A percentile compares a stretch with the other conserved stretches of the same genome.
These are phyloP conservation scores for Lolium perenne DNA, from an alignment of 176 grass and related monocot species.

Conservation along the genomic window DNA sequence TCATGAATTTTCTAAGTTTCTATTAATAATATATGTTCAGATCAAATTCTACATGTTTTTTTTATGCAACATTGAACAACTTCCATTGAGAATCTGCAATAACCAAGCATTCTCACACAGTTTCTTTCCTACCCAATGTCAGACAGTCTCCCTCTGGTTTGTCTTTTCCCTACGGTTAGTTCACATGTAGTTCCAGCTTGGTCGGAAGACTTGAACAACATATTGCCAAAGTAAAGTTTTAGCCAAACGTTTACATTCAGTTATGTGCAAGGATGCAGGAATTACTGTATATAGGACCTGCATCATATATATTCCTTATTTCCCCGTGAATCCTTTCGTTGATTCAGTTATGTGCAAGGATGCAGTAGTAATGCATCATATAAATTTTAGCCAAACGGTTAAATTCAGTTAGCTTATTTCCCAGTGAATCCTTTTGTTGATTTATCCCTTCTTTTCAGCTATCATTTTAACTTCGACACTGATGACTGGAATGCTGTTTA, in stretches of 20 bases:
- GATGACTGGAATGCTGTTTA: slow-evolving; percentile 83
- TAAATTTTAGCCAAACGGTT: too few relatives aligned
- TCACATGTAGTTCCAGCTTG: background rate
- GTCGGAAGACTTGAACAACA: background rate
- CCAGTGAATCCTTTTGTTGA: slow-evolving; percentile 22
- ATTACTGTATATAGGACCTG: slow-evolving; percentile 5
- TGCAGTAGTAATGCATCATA: too few relatives aligned
- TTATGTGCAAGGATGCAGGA: background rate
- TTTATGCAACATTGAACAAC: background rate
- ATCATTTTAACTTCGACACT: slow-evolving; percentile 67
- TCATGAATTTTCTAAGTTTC: slow-evolving; percentile 23
- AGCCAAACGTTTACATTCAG: background rate
- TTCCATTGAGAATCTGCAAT: slow-evolving; percentile 1
- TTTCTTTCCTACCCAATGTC: background rate
- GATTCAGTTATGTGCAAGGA: too few relatives aligned
- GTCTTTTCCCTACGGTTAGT: slow-evolving; percentile 10
- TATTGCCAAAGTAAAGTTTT: slow-evolving; percentile 7
- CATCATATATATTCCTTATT: background rate
- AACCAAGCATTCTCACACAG: background rate
- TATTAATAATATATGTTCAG: slow-evolving; percentile 3
- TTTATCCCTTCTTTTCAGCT: slow-evolving; percentile 65
- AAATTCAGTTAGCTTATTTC: background rate
- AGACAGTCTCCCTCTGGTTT: background rate
- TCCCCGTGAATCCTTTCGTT: too few relatives aligned
- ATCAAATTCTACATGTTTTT: background rate